A percentile compares a stretch with the other conserved stretches of the same genome.
Evolutionary conservation across 148 eudicot species (phyloP).

Genomic region (Arbutus unedo): DNA sequence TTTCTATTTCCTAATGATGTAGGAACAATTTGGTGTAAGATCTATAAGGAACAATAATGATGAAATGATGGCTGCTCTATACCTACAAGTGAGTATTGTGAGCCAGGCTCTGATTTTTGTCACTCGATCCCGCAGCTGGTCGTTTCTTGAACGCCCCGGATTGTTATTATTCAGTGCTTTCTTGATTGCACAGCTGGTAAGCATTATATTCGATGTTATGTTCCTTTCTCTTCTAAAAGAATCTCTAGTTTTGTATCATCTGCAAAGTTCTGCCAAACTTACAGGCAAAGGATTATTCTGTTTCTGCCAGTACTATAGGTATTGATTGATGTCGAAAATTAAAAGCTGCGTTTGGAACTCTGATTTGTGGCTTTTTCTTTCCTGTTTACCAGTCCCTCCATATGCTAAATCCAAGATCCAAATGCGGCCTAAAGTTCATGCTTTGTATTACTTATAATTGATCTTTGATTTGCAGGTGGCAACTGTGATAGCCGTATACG

Average conservation of each 20-base stretch:
- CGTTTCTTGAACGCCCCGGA: constrained; percentile 85
- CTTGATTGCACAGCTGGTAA: constrained; percentile 81
- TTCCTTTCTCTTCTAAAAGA: background rate
- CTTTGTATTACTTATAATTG: background rate
- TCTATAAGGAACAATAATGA: constrained; percentile 32
- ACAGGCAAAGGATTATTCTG: background rate
- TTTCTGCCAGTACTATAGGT: background rate
- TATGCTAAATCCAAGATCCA: background rate
- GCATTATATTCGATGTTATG: background rate
- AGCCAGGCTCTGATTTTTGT: constrained; percentile 96
- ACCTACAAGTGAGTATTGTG: constrained; percentile 92
- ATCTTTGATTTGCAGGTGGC: constrained; percentile 55
- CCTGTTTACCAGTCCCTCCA: background rate
- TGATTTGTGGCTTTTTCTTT: background rate
- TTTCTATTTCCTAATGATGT: constrained; percentile 10
- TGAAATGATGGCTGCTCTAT: constrained; percentile 88
- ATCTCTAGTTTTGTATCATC: background rate
- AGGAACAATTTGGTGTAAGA: constrained; percentile 73
- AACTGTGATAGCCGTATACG: constrained; percentile 81
- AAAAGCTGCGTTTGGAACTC: background rate
- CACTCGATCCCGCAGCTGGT: constrained; percentile 91
- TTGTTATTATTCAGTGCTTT: constrained; percentile 64
- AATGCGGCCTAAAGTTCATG: background rate
- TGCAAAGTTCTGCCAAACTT: background rate
- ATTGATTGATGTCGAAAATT: background rate